phyloP scores from a whole-genome alignment of 1,284 basidiomycete genomes.

The Leccinum subrobustum region DNA sequence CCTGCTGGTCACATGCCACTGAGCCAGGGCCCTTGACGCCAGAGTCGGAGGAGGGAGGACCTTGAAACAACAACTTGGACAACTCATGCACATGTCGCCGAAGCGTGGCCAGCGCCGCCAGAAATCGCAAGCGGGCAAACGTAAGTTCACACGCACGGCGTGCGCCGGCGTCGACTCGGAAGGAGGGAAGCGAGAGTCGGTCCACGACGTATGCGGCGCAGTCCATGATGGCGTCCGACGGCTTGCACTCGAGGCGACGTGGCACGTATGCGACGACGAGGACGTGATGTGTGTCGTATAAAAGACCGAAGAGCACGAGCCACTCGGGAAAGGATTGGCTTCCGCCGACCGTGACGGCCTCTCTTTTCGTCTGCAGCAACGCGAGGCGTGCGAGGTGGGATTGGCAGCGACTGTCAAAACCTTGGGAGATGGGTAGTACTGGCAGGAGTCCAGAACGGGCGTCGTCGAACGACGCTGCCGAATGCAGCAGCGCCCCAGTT shows the following conservation, averaged over 20 bases:
- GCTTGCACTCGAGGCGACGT: neutral
- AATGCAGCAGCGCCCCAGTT: neutral
- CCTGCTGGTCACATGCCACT: neutral
- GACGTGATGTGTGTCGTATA: constrained; percentile 18
- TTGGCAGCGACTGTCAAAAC: neutral
- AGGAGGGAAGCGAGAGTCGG: constrained; percentile 15
- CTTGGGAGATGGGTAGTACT: constrained; percentile 15
- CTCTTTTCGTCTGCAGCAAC: constrained; percentile 2
- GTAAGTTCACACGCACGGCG: constrained; percentile 9
- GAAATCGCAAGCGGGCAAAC: constrained; percentile 22
- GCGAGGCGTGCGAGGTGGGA: constrained; percentile 21
- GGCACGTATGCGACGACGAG: constrained; percentile 26
- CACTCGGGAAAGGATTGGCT: constrained; percentile 25
- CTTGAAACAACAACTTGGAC: constrained; percentile 12
- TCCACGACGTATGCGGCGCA: constrained; percentile 24
- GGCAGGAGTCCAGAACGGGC: neutral
- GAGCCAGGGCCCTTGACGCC: neutral
- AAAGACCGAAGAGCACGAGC: constrained; percentile 28
- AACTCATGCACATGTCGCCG: constrained; percentile 21
- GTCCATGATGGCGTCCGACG: constrained; percentile 2
- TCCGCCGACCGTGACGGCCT: no score
- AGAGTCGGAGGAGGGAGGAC: neutral
- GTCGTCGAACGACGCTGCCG: neutral
- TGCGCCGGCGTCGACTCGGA: neutral
- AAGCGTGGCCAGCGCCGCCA: constrained; percentile 18